Evolutionary conservation across 768 basidiomycete species (phyloP).

Genomic region (Lactifluus rugatus): DNA sequence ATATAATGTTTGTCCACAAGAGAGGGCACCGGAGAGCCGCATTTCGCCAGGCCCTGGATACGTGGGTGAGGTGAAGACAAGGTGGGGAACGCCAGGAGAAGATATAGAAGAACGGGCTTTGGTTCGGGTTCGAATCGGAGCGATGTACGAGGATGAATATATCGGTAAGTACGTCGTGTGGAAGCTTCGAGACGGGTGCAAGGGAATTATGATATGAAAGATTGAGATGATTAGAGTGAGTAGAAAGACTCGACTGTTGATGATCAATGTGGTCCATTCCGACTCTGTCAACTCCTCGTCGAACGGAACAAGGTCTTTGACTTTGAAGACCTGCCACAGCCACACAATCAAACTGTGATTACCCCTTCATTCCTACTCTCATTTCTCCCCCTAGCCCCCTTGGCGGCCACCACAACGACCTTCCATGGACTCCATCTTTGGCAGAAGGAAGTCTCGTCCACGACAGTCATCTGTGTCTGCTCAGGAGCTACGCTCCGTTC

Average conservation of each 20-base stretch:
- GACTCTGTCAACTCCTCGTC: not conserved
- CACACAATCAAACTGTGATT: not conserved
- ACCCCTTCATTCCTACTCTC: not conserved
- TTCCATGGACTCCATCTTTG: constrained; percentile 58
- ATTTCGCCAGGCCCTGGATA: constrained; percentile 17
- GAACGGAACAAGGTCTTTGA: too few species aligned
- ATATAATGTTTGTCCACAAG: constrained; percentile 15
- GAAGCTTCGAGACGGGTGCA: constrained; percentile 11
- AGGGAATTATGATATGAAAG: constrained; percentile 10
- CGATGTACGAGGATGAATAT: constrained; percentile 13
- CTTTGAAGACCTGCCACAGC: not conserved
- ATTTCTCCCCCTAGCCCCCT: not conserved
- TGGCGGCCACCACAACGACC: not conserved
- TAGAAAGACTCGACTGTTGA: not conserved
- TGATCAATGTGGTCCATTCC: not conserved
- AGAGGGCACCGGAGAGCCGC: constrained; percentile 15
- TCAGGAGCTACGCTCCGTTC: constrained; percentile 57
- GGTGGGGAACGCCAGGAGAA: not conserved
- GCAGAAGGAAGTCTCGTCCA: constrained; percentile 44
- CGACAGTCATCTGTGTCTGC: constrained; percentile 53
- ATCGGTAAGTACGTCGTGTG: constrained; percentile 10
- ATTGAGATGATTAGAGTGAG: not conserved
- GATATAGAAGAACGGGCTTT: not conserved
- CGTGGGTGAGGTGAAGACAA: constrained; percentile 13
- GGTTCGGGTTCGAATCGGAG: too few species aligned